Evolutionary conservation across 108 stramenopile genomes (phyloP).

Genomic region (Nitzschia sp.): DNA sequence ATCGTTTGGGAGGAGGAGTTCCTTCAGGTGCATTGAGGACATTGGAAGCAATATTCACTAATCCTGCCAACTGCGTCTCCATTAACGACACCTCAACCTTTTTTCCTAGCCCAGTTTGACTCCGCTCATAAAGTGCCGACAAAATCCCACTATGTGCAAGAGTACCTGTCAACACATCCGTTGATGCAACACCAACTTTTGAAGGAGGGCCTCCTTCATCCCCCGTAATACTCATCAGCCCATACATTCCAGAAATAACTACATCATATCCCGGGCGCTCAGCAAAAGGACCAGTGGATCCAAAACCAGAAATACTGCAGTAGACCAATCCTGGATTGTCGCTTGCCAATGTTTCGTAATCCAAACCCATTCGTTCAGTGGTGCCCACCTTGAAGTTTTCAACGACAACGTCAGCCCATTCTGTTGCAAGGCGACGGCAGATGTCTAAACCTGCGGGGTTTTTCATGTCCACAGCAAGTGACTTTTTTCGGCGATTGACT

Average conservation of each 20-base stretch:
- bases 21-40: slow-evolving; percentile 33
- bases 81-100: slow-evolving; percentile 38
- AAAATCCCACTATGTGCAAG: slow-evolving; percentile 40
- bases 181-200: slow-evolving; percentile 52
- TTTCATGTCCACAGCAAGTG: slow-evolving; percentile 40
- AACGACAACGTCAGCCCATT: slow-evolving; percentile 44
- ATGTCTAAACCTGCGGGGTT: slow-evolving; percentile 29
- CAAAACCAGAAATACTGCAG: slow-evolving; percentile 47
- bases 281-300: slow-evolving; percentile 28
- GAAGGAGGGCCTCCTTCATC: slow-evolving; percentile 30
- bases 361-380: slow-evolving; percentile 34
- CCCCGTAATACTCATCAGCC: slow-evolving; percentile 45
- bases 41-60: slow-evolving; percentile 40
- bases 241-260: slow-evolving; percentile 40
- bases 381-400: slow-evolving; percentile 48
- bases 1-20: slow-evolving; percentile 30
- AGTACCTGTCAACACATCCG: slow-evolving; percentile 45
- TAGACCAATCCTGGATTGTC: slow-evolving; percentile 42
- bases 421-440: slow-evolving; percentile 32
- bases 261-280: slow-evolving; percentile 48
- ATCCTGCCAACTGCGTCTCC: slow-evolving; percentile 40
- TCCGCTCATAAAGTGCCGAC: slow-evolving; percentile 36
- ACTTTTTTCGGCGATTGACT: slow-evolving; percentile 49
- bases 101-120: slow-evolving; percentile 31
- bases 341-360: slow-evolving; percentile 34